Percentiles rank a stretch among this genome's conserved stretches.
Evolutionary conservation across 1,139 yeast species (phyloP).

Genomic region (Hansenula lynferdii): DNA sequence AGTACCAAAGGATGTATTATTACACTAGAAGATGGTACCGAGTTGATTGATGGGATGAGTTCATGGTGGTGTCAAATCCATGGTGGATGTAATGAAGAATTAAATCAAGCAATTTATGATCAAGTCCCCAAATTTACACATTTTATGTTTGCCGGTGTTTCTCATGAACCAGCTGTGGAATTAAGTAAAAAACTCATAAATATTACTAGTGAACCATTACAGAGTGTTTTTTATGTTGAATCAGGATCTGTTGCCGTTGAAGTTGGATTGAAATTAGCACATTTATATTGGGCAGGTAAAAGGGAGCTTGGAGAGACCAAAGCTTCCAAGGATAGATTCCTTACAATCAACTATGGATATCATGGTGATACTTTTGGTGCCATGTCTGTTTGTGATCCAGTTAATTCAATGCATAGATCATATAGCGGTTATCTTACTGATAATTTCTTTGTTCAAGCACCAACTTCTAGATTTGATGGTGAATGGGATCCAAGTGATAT

Average conservation of each 20-base stretch:
- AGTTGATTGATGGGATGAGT: slow-evolving; percentile 2
- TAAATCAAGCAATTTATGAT: slow-evolving; percentile 2
- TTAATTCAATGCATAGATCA: slow-evolving; percentile 27
- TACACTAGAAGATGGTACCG: neutral
- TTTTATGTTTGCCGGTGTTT: slow-evolving; percentile 4
- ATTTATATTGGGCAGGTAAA: slow-evolving; percentile 2
- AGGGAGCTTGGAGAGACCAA: neutral
- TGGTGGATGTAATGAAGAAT: slow-evolving; percentile 2
- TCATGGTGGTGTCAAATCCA: slow-evolving; percentile 4
- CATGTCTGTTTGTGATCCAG: slow-evolving; percentile 27
- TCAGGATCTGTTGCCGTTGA: slow-evolving; percentile 3
- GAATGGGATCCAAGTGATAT: slow-evolving; percentile 20
- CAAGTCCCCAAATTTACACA: slow-evolving; percentile 4
- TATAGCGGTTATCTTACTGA: slow-evolving; percentile 25
- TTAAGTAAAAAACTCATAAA: neutral
- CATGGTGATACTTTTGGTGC: slow-evolving; percentile 29
- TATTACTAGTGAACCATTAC: neutral
- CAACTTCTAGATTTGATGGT: slow-evolving; percentile 14
- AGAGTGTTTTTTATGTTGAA: slow-evolving; percentile 2
- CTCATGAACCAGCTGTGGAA: slow-evolving; percentile 1
- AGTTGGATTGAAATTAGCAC: slow-evolving; percentile 3
- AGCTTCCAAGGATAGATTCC: neutral
- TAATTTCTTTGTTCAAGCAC: slow-evolving; percentile 26
- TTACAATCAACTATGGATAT: slow-evolving; percentile 9
- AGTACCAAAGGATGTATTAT: neutral